These are phyloP conservation scores for Psilocybe cubensis DNA, from an alignment of 768 basidiomycete species.

Conservation along the genomic window DNA sequence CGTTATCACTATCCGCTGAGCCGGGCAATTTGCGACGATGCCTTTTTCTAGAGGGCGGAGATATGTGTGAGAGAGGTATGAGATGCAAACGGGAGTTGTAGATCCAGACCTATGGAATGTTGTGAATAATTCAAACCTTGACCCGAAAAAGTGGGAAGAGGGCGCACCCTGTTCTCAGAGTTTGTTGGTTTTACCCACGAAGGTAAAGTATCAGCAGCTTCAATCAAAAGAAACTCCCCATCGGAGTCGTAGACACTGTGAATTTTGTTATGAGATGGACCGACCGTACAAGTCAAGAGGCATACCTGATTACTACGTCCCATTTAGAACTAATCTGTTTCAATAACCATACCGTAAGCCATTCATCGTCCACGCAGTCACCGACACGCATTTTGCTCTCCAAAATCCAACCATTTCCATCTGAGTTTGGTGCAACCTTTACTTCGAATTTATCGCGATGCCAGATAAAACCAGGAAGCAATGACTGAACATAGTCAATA, in stretches of 20 bases:
- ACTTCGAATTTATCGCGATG: slow-evolving; percentile 84
- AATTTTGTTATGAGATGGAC: background rate
- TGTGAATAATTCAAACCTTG: slow-evolving; percentile 33
- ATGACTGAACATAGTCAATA: slow-evolving; percentile 51
- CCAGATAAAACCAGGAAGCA: slow-evolving; percentile 74
- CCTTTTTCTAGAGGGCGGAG: slow-evolving; percentile 61
- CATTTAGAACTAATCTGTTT: slow-evolving; percentile 75
- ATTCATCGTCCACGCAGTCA: slow-evolving; percentile 98
- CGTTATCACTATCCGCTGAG: slow-evolving; percentile 51
- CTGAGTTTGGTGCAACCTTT: slow-evolving; percentile 57
- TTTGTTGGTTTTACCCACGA: slow-evolving; percentile 92
- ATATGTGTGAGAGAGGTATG: slow-evolving; percentile 78
- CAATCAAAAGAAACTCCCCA: slow-evolving; percentile 95
- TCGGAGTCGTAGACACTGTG: slow-evolving; percentile 83
- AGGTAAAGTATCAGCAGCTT: slow-evolving; percentile 90
- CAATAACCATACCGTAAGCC: slow-evolving; percentile 92
- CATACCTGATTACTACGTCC: slow-evolving; percentile 82
- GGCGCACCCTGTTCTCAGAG: slow-evolving; percentile 88
- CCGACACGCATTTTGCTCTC: slow-evolving; percentile 91
- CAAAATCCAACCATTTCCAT: slow-evolving; percentile 52
- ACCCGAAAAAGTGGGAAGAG: slow-evolving; percentile 30
- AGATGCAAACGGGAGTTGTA: slow-evolving; percentile 82
- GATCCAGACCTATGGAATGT: slow-evolving; percentile 83
- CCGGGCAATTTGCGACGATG: slow-evolving; percentile 48
- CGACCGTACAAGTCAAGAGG: slow-evolving; percentile 9